Base-by-base conservation (phyloP, 106 monocot genomes). In the Cymbidium sinense region DNA sequence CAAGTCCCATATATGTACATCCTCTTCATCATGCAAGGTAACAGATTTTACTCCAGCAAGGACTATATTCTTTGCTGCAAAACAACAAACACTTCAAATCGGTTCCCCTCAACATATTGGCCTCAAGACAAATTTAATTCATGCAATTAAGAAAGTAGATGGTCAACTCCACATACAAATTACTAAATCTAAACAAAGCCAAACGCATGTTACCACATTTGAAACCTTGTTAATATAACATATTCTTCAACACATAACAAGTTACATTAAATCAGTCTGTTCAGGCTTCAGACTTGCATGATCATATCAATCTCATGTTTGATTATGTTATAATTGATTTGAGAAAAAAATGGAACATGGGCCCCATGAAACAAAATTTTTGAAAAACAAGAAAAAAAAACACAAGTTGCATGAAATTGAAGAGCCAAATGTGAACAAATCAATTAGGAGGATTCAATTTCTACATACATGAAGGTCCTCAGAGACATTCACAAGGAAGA, bases 41-140 rank as follows among this genome's bases (percentile, higher is more conserved):
- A 98, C 74, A n/a, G 98, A 94, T 76, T 98, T 98, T 64, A 98
- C 94, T 33, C 98, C 94, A 0, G 94, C 98, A 51, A 98, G 94
- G 69, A 87, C 92, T 73, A 98, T 82, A 39, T 98, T 98, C 79
- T 98, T 98, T n/a, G 98, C 98, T 98, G 88, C 80, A 84, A 31
- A 70, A 20, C 25, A 74, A 74, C 2, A 74, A 43, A 44, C 3
- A 47, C 41, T 44, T 44, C 12, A 74, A 19, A 74, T 74, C 74
- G 29, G 20, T n/a, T 71, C 34, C 34, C 23, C 71, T 5, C 17
- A 36, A 58, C 19, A 39, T 21, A 21, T 21, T n/a, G 2, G 37
- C 34, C n/a, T 71, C 71, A 71, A 71, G 8, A 37, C n/a, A 71
- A 71, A 71, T 23, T 2, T 17, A 39, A 21, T 36, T 36, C 17